Conservation (phyloP, 441 rosid species). For the Gossypium trilobum region DNA sequence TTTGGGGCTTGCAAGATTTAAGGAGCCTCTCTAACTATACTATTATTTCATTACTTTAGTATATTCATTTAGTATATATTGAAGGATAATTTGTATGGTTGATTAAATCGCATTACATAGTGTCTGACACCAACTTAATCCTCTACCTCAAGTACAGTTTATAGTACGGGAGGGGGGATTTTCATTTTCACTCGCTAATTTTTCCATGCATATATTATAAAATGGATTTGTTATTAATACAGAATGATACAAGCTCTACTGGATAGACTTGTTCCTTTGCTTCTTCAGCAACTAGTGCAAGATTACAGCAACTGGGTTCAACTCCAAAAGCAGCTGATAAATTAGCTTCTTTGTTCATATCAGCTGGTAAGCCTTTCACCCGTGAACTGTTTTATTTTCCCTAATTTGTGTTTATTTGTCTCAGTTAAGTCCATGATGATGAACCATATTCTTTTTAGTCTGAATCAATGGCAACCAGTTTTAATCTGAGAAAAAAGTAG, state of each 20-base stretch:
- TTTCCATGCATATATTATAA: slow-evolving; percentile 7
- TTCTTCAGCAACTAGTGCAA: slow-evolving; percentile 47
- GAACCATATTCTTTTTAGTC: too few relatives aligned
- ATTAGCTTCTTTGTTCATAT: neutral
- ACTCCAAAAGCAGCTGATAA: slow-evolving; percentile 18
- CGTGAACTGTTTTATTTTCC: neutral
- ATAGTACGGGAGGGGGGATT: neutral
- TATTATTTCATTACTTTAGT: neutral
- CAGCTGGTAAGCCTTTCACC: neutral
- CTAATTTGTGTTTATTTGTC: neutral
- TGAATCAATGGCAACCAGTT: too few relatives aligned
- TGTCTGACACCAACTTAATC: neutral
- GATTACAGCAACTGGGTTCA: slow-evolving; percentile 57
- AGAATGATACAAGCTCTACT: slow-evolving; percentile 69
- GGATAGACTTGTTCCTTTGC: slow-evolving; percentile 59
- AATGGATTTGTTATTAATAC: slow-evolving; percentile 20
- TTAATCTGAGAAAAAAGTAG: too few relatives aligned
- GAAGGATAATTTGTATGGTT: neutral
- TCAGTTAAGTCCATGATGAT: neutral
- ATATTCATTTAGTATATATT: neutral
- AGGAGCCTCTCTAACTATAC: neutral
- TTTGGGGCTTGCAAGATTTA: neutral
- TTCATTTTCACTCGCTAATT: neutral
- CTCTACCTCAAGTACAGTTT: neutral
- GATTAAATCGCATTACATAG: neutral